Conservation (phyloP, 495 filamentous ascomycete species). For the Lophiotrema nucula region DNA sequence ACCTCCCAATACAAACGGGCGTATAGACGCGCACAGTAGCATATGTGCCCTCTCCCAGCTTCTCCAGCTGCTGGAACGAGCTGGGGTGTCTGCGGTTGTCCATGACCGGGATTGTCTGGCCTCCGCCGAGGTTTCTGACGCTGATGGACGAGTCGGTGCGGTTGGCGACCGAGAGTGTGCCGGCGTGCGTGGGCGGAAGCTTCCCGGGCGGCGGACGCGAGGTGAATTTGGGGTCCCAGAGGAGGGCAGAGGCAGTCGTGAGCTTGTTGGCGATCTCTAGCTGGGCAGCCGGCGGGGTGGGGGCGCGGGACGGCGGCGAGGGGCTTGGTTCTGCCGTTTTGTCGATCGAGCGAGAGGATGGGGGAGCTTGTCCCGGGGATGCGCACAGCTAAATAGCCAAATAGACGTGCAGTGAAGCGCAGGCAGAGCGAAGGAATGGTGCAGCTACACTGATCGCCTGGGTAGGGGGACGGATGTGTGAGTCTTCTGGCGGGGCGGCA, state of each 20-base stretch:
- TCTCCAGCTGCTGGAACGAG: slow-evolving; percentile 98
- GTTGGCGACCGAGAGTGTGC: slow-evolving; percentile 40
- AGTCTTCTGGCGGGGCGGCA: slow-evolving; percentile 5
- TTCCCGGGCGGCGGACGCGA: slow-evolving; percentile 39
- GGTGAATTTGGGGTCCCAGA: slow-evolving; percentile 46
- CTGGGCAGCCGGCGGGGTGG: slow-evolving; percentile 29
- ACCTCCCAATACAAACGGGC: not conserved
- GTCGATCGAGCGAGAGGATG: not conserved
- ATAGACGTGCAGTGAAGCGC: slow-evolving; percentile 7
- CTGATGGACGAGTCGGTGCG: slow-evolving; percentile 45
- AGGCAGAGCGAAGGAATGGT: not conserved
- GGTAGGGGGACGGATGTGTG: not conserved
- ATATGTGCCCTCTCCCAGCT: slow-evolving; percentile 97
- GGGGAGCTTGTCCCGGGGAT: not conserved
- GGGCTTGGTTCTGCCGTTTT: slow-evolving; percentile 34
- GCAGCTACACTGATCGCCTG: not conserved
- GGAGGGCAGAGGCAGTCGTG: slow-evolving; percentile 42
- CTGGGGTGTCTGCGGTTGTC: slow-evolving; percentile 80
- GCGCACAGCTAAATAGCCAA: no score
- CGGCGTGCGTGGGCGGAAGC: slow-evolving; percentile 42
- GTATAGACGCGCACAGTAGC: slow-evolving; percentile 66
- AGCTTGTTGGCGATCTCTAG: slow-evolving; percentile 41
- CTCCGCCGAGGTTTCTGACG: slow-evolving; percentile 39
- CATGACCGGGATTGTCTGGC: slow-evolving; percentile 54
- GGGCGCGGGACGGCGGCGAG: slow-evolving; percentile 17